Conservation (phyloP, 805 yeast species). For the Candida nanaspora region DNA sequence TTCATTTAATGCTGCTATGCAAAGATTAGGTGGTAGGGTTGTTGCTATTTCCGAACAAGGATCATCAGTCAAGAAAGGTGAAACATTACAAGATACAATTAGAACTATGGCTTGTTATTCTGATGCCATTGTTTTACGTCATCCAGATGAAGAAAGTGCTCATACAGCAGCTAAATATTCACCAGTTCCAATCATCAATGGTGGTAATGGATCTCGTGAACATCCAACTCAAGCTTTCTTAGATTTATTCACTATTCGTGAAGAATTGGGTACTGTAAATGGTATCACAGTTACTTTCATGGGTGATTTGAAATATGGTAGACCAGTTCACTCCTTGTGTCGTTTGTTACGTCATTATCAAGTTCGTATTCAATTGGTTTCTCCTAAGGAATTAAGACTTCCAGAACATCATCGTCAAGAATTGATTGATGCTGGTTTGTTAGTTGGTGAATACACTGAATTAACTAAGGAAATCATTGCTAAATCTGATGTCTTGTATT, state of each 20-base stretch:
- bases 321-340: conserved; percentile 96
- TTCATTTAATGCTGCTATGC: conserved; percentile 99
- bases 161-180: conserved; percentile 93
- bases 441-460: conserved; percentile 63
- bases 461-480: conserved; percentile 82
- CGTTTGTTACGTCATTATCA: conserved; percentile 86
- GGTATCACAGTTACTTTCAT: conserved; percentile 96
- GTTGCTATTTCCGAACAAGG: conserved; percentile 77
- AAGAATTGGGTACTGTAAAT: conserved; percentile 96
- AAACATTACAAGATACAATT: conserved; percentile 93
- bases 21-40: conserved; percentile 97
- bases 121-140: conserved; percentile 96
- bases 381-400: conserved; percentile 81
- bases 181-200: conserved; percentile 94
- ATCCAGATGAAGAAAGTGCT: conserved; percentile 88
- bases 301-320: conserved; percentile 98
- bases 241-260: conserved; percentile 96
- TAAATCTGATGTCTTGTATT: conserved; percentile 89
- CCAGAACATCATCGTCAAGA: conserved; percentile 69
- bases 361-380: conserved; percentile 84
- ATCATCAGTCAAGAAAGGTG: conserved; percentile 98
- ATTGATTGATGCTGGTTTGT: conserved; percentile 60
- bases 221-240: conserved; percentile 98
- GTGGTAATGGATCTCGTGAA: conserved; percentile 97
- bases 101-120: conserved; percentile 92